Evolutionary conservation across 306 rosid genomes (phyloP).

Genomic region (Fagus crenata): DNA sequence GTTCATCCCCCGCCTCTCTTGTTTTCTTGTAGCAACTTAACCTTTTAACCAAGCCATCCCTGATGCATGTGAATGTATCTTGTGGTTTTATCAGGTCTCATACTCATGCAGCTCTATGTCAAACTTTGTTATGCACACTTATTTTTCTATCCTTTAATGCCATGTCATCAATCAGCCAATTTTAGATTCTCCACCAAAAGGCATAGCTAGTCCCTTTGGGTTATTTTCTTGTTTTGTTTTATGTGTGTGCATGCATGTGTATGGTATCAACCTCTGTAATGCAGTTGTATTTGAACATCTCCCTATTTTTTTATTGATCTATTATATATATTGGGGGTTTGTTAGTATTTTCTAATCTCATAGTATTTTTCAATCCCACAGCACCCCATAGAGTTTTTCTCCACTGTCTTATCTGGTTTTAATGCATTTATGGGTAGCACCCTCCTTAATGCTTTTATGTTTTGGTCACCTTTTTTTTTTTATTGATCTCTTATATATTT

Average conservation of each 20-base stretch:
- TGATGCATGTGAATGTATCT: not conserved
- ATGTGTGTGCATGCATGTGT: not conserved
- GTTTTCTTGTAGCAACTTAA: not conserved
- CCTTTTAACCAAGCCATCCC: not conserved
- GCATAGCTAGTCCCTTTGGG: not conserved
- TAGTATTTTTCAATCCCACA: not conserved
- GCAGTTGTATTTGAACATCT: too few species aligned
- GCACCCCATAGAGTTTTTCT: not conserved
- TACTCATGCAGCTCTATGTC: not conserved
- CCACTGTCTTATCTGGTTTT: not conserved
- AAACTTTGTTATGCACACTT: not conserved
- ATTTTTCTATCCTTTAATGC: not conserved
- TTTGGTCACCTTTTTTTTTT: not conserved
- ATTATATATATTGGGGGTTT: too few species aligned
- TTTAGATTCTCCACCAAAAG: not conserved
- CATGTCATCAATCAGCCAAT: not conserved
- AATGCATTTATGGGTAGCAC: not conserved
- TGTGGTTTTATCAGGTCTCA: not conserved
- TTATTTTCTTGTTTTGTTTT: not conserved
- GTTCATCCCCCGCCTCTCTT: not conserved
- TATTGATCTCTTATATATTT: constrained; percentile 5
- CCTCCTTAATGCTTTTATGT: not conserved
- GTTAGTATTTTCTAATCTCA: not conserved
- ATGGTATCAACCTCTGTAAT: too few species aligned
- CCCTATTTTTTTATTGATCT: too few species aligned